These are phyloP conservation scores for Termitomyces sp. DNA, from an alignment of 768 basidiomycete species.

Conservation along the genomic window DNA sequence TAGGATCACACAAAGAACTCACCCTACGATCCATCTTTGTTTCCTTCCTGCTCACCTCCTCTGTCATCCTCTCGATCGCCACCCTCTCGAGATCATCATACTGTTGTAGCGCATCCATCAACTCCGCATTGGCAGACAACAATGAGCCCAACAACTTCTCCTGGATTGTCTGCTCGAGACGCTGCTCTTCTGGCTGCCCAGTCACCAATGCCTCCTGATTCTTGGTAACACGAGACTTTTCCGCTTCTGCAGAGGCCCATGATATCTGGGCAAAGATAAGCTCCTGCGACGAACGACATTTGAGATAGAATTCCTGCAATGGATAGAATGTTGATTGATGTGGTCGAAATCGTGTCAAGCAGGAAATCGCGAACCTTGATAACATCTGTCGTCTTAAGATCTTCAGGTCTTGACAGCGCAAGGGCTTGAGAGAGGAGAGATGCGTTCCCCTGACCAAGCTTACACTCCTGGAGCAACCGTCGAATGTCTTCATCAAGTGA, in stretches of 20 bases:
- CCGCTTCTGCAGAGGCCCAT: conserved; percentile 85
- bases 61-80: conserved; percentile 57
- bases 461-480: conserved; percentile 81
- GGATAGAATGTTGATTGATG: background rate
- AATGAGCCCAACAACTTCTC: conserved; percentile 73
- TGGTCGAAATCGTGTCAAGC: too few relatives aligned
- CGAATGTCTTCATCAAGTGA: conserved; percentile 66
- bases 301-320: conserved; percentile 73
- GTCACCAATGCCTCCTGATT: conserved; percentile 19
- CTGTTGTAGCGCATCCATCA: conserved; percentile 64
- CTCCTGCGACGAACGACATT: conserved; percentile 81
- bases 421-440: conserved; percentile 69
- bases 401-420: conserved; percentile 62
- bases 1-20: conserved; percentile 21
- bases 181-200: conserved; percentile 27
- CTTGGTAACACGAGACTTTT: conserved; percentile 51
- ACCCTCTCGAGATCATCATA: conserved; percentile 78
- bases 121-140: conserved; percentile 69
- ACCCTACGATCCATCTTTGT: conserved; percentile 66
- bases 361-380: conserved; percentile 44
- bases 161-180: conserved; percentile 57
- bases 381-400: conserved; percentile 50
- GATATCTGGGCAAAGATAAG: conserved; percentile 82
- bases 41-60: conserved; percentile 71
- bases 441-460: conserved; percentile 81